A percentile compares a stretch with the other conserved stretches of the same genome.
Conservation (phyloP, 2,329 filamentous ascomycete genomes). For the Cytospora chrysosperma region DNA sequence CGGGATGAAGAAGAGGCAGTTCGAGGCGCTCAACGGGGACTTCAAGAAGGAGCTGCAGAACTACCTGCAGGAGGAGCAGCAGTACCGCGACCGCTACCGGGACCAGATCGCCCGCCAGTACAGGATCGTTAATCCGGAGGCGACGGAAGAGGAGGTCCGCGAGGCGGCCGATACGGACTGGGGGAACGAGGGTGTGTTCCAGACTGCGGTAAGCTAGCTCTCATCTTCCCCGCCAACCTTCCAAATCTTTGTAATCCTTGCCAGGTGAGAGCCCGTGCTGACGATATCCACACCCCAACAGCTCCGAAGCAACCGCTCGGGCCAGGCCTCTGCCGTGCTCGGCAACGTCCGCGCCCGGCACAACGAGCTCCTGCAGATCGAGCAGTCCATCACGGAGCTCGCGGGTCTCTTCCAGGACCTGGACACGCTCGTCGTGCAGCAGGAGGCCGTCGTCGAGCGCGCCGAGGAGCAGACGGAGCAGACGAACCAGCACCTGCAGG, state of each 20-base stretch:
- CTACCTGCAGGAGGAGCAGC: slow-evolving; percentile 69
- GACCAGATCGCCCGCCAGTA: slow-evolving; percentile 81
- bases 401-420: slow-evolving; percentile 71
- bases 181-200: slow-evolving; percentile 78
- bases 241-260: not conserved
- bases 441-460: slow-evolving; percentile 62
- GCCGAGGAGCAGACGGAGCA: slow-evolving; percentile 65
- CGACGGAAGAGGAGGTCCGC: slow-evolving; percentile 69
- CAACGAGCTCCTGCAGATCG: slow-evolving; percentile 79
- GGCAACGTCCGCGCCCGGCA: slow-evolving; percentile 79
- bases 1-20: slow-evolving; percentile 67
- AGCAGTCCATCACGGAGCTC: slow-evolving; percentile 71
- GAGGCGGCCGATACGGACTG: slow-evolving; percentile 70
- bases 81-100: slow-evolving; percentile 69
- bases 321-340: slow-evolving; percentile 70
- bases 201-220: slow-evolving; percentile 65
- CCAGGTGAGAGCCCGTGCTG: not conserved
- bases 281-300: slow-evolving; percentile 34
- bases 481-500: slow-evolving; percentile 64
- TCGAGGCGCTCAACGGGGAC: slow-evolving; percentile 66
- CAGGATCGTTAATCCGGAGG: slow-evolving; percentile 77
- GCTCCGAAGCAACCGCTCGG: slow-evolving; percentile 73
- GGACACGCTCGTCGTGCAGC: slow-evolving; percentile 70
- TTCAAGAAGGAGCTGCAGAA: slow-evolving; percentile 71
- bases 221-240: too few species aligned